A percentile compares a stretch with the other conserved stretches of the same genome.
Evolutionary conservation across 768 basidiomycete genomes (phyloP).

Genomic region (Mycena chlorophos): DNA sequence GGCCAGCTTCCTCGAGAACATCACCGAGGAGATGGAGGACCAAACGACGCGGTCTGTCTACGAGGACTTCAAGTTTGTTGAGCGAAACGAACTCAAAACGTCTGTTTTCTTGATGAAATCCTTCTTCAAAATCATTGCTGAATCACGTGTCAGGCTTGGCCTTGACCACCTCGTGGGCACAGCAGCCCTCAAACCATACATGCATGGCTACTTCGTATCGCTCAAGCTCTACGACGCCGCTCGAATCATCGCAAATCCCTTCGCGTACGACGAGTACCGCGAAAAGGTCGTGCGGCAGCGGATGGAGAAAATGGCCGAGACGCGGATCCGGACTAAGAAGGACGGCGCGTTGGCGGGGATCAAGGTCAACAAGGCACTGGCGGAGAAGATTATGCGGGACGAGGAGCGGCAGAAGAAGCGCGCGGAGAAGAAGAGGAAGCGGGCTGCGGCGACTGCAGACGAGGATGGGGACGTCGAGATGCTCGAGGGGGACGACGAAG

Average conservation of each 20-base stretch:
- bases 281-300: constrained; percentile 85
- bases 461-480: constrained; percentile 34
- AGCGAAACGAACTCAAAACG: constrained; percentile 81
- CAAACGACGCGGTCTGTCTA: constrained; percentile 77
- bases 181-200: constrained; percentile 94
- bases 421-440: constrained; percentile 53
- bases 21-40: constrained; percentile 98
- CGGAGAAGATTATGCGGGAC: constrained; percentile 75
- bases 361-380: constrained; percentile 79
- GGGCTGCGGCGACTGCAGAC: constrained; percentile 41
- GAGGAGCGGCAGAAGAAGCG: constrained; percentile 61
- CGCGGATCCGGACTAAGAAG: constrained; percentile 84
- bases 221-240: constrained; percentile 96
- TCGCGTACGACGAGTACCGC: constrained; percentile 91
- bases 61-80: constrained; percentile 97
- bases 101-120: constrained; percentile 41
- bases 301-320: constrained; percentile 92
- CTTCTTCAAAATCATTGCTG: constrained; percentile 2
- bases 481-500: constrained; percentile 25
- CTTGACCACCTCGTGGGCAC: constrained; percentile 94
- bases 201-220: constrained; percentile 99
- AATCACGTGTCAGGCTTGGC: constrained; percentile 88
- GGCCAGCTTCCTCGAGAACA: constrained; percentile 97
- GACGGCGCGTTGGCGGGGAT: constrained; percentile 45
- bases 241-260: constrained; percentile 93